These are phyloP conservation scores for Fragaria ananassa DNA, from an alignment of 306 rosid genomes.

Conservation along the genomic window DNA sequence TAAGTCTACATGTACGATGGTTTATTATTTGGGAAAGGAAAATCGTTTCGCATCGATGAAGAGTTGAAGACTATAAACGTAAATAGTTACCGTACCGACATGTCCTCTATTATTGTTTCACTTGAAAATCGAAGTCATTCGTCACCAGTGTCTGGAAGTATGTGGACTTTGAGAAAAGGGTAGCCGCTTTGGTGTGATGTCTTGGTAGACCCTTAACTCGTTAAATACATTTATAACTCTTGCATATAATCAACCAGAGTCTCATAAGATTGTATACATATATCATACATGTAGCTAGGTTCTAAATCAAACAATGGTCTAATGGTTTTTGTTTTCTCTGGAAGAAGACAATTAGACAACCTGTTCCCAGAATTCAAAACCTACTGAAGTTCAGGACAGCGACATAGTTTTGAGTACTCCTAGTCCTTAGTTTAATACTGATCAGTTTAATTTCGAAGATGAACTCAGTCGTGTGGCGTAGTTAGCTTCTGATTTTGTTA, in stretches of 20 bases:
- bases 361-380: not conserved
- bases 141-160: conserved; percentile 2
- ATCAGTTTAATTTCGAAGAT: not conserved
- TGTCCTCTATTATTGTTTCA: not conserved
- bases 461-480: not conserved
- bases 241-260: not conserved
- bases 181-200: not conserved
- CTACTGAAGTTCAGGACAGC: not conserved
- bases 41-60: not conserved
- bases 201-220: not conserved
- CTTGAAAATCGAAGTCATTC: not conserved
- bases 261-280: not conserved
- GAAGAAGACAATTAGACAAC: not conserved
- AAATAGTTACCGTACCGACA: not conserved
- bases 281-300: not conserved
- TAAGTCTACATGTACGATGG: not conserved
- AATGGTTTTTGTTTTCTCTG: not conserved
- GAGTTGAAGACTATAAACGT: not conserved
- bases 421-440: not conserved
- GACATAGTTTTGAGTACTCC: not conserved
- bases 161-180: conserved; percentile 7
- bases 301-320: not conserved
- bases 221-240: not conserved
- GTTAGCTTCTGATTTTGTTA: not conserved
- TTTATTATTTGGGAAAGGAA: not conserved